Base-by-base conservation (phyloP, 495 filamentous ascomycete species). In the Letharia lupina region DNA sequence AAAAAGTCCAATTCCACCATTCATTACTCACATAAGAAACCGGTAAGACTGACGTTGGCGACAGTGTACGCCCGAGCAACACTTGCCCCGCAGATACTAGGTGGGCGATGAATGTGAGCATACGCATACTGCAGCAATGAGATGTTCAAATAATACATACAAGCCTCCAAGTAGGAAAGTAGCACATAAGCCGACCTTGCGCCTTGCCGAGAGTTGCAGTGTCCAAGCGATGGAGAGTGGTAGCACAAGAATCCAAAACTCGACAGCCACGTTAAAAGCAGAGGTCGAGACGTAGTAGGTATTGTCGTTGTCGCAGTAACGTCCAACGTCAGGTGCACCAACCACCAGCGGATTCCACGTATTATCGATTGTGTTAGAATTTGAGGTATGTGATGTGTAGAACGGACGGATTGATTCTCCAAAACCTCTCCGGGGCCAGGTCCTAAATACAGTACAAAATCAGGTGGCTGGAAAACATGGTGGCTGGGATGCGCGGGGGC, bases 111-210 rank as follows among this genome's bases (percentile, higher is more conserved):
- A 18, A 9, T 18, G 31, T 56, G 0, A 56, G 52, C 31, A 56
- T 18, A 16, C 16, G 31, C 5, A 7, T 35, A 33, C 28, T 3
- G 18, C 31, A 8, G 15, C 13, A 3, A 7, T 15, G 15, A 56
- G 1, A 18, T 4, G 2, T 56, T 0, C 13, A 8, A 11, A 16
- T 16, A 5, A 56, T 18, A 56, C 52, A 1, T 56, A 56, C 52
- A 56, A 56, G 28, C 52, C 31, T 56, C 52, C 52, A 33, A 56
- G 31, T 56, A 56, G 52, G 31, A 56, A 56, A 2, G 35, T 56
- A 18, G 12, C 52, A 35, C 28, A 35, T 18, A 56, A 56, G 28
- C 52, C 52, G 18, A 56, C 5, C 52, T 56, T 56, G 18, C 52
- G 52, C 15, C 31, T 56, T 35, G 20, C 13, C 4, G 52, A 56